Percentiles rank a stretch among this genome's conserved stretches.
Conservation (phyloP, 441 rosid genomes). For the Pelargonium australe region DNA sequence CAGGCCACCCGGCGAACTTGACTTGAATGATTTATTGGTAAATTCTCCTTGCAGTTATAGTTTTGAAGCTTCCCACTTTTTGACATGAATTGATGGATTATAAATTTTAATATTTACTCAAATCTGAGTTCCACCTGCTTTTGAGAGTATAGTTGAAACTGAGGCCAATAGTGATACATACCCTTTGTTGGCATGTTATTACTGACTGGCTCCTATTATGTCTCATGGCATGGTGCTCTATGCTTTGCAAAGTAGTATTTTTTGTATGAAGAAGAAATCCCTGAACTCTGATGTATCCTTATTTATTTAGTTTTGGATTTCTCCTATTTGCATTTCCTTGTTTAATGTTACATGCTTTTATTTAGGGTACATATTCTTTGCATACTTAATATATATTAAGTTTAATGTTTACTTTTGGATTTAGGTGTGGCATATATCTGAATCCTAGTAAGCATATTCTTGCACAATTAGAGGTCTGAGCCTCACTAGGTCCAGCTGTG, state of each 20-base stretch:
- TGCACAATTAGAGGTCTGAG: no score
- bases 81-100: background rate
- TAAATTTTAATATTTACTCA: background rate
- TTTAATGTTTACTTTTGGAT: no score
- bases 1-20: slow-evolving; percentile 34
- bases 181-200: background rate
- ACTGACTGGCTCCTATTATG: background rate
- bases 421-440: no score
- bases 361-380: no score
- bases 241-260: no score
- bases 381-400: no score
- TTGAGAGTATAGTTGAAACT: background rate
- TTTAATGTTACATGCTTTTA: no score
- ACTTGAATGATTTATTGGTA: slow-evolving; percentile 30
- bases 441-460: no score
- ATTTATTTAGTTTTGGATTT: background rate
- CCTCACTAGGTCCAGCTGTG: no score
- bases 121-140: background rate
- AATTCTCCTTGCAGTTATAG: no score
- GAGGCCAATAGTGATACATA: background rate
- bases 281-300: background rate
- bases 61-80: background rate
- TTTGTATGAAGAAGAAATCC: background rate
- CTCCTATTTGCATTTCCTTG: no score
- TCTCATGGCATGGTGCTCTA: background rate